Conservation (phyloP, 1,284 basidiomycete genomes). For the Leccinum fallax region DNA sequence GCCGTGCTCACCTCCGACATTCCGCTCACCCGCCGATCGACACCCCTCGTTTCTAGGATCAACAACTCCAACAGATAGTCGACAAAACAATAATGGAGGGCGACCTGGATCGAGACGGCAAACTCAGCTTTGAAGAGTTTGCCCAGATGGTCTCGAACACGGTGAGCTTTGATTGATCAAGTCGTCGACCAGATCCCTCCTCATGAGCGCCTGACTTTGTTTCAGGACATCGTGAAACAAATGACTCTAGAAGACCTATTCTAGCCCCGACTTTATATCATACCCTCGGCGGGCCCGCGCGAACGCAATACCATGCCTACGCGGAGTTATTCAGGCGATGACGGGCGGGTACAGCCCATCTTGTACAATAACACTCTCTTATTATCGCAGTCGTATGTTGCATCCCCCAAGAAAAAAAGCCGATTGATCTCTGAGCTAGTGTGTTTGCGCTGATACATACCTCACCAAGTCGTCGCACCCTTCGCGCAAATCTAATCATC, state of each 20-base stretch:
- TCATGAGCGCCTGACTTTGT: not conserved
- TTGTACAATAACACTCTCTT: constrained; percentile 24
- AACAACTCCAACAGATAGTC: constrained; percentile 98
- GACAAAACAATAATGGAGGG: constrained; percentile 99
- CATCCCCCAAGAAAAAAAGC: constrained; percentile 6
- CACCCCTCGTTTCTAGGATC: constrained; percentile 60
- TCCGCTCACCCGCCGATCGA: not conserved
- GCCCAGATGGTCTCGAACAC: constrained; percentile 96
- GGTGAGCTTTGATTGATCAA: constrained; percentile 46
- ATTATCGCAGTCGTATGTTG: constrained; percentile 25
- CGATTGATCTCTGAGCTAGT: constrained; percentile 1
- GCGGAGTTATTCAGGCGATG: constrained; percentile 10
- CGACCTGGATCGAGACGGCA: constrained; percentile 97
- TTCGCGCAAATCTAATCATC: not conserved
- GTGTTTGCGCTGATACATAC: not conserved
- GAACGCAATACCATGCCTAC: constrained; percentile 24
- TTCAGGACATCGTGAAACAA: constrained; percentile 92
- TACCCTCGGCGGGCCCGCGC: constrained; percentile 19
- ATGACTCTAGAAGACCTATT: constrained; percentile 84
- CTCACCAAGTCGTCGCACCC: not conserved
- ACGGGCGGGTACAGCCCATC: constrained; percentile 12
- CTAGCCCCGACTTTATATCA: constrained; percentile 19
- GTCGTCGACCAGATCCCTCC: constrained; percentile 1
- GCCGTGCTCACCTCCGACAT: constrained; percentile 10
- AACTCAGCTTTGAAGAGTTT: constrained; percentile 97